Conservation (phyloP, 331 rosid species). For the Malus hybrid region DNA sequence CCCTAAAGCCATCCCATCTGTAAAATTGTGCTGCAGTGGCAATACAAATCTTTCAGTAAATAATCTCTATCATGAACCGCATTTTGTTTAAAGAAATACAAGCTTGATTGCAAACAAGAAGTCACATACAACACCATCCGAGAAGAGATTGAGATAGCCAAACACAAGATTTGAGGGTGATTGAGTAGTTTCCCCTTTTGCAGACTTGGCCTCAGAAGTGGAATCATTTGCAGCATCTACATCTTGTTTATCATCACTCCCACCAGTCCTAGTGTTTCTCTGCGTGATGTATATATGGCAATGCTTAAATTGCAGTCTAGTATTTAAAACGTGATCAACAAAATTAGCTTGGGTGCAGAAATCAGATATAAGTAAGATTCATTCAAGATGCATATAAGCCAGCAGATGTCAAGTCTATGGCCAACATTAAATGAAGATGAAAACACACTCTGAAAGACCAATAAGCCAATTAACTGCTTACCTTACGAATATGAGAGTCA, state of each 20-base stretch:
- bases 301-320: slow-evolving; percentile 12
- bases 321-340: slow-evolving; percentile 2
- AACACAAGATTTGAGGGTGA: slow-evolving; percentile 66
- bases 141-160: slow-evolving; percentile 97
- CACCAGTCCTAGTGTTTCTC: slow-evolving; percentile 44
- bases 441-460: neutral
- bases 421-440: neutral
- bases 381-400: neutral
- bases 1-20: slow-evolving; percentile 96
- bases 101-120: neutral
- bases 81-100: neutral
- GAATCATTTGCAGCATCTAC: slow-evolving; percentile 31
- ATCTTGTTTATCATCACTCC: slow-evolving; percentile 32
- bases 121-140: slow-evolving; percentile 88
- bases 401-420: neutral
- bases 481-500: slow-evolving; percentile 59
- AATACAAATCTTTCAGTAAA: slow-evolving; percentile 9
- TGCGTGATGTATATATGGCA: slow-evolving; percentile 29
- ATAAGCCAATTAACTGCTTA: slow-evolving; percentile 21
- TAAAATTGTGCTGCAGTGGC: slow-evolving; percentile 87
- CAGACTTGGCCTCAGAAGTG: slow-evolving; percentile 19
- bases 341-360: neutral
- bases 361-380: neutral
- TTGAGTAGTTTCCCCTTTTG: slow-evolving; percentile 32
- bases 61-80: neutral